These are phyloP conservation scores for Fusarium haematococcum DNA, from an alignment of 2,329 filamentous ascomycete species.

Conservation along the genomic window DNA sequence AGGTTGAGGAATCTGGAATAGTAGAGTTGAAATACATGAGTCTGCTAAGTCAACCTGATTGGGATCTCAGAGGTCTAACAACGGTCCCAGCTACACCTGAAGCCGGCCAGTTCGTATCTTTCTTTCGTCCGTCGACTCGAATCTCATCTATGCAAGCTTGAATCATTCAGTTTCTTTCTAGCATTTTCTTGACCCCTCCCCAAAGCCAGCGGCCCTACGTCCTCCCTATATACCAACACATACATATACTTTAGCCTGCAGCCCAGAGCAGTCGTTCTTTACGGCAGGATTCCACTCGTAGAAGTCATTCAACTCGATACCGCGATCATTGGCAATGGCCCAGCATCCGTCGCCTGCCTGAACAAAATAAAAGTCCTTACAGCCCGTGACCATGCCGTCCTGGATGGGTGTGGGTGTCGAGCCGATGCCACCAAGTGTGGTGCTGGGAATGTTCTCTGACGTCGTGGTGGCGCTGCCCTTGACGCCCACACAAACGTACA, in stretches of 20 bases:
- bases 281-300: background rate
- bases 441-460: background rate
- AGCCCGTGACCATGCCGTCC: background rate
- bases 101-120: background rate
- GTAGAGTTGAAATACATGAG: background rate
- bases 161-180: background rate
- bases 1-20: background rate
- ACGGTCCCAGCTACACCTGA: background rate
- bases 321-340: background rate
- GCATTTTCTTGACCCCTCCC: background rate
- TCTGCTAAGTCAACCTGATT: background rate
- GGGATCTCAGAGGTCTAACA: background rate
- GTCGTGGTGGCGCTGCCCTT: background rate
- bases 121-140: background rate
- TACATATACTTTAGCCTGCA: background rate
- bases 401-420: background rate
- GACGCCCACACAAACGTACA: background rate
- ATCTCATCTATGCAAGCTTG: background rate
- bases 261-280: background rate
- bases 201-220: background rate
- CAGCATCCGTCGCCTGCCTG: background rate
- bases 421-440: background rate
- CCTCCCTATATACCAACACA: background rate
- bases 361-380: constrained; percentile 1
- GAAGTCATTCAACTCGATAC: background rate